phyloP scores from a whole-genome alignment of 1,139 yeast genomes.

The Pneumocystis canis region DNA sequence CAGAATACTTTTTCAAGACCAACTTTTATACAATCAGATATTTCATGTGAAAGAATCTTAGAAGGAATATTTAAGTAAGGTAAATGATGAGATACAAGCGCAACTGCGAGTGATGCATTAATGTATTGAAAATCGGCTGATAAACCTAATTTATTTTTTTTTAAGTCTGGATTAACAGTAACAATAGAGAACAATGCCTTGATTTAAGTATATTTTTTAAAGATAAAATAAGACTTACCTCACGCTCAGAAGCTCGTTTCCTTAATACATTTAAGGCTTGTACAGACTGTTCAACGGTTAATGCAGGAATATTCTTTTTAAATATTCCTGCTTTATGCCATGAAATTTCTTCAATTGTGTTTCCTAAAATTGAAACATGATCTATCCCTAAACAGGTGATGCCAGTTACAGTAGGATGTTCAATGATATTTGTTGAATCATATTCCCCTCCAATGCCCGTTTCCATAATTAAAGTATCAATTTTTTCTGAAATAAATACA shows the following conservation, averaged over 20 bases:
- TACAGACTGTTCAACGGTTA: constrained; percentile 44
- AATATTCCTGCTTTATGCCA: constrained; percentile 96
- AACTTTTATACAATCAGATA: constrained; percentile 41
- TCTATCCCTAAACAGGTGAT: constrained; percentile 82
- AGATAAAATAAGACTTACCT: neutral
- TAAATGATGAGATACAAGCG: constrained; percentile 38
- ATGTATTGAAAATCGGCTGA: constrained; percentile 72
- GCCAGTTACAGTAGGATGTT: constrained; percentile 71
- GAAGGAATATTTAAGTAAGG: constrained; percentile 14
- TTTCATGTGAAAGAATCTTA: constrained; percentile 21
- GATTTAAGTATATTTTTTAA: neutral
- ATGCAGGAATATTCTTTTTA: constrained; percentile 53
- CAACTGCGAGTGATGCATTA: constrained; percentile 80
- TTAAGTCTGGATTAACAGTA: neutral
- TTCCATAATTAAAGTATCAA: constrained; percentile 73
- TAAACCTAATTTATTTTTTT: constrained; percentile 41
- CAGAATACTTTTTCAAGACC: constrained; percentile 65
- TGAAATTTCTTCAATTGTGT: constrained; percentile 76
- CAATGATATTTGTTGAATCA: constrained; percentile 83
- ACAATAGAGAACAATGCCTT: neutral
- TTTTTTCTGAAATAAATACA: neutral
- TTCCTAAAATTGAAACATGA: constrained; percentile 78
- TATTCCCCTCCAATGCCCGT: constrained; percentile 99
- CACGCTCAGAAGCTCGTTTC: constrained; percentile 51
- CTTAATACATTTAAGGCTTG: constrained; percentile 33